These are phyloP conservation scores for Endocalyx cinctus DNA, from an alignment of 2,329 filamentous ascomycete genomes.

Conservation along the genomic window DNA sequence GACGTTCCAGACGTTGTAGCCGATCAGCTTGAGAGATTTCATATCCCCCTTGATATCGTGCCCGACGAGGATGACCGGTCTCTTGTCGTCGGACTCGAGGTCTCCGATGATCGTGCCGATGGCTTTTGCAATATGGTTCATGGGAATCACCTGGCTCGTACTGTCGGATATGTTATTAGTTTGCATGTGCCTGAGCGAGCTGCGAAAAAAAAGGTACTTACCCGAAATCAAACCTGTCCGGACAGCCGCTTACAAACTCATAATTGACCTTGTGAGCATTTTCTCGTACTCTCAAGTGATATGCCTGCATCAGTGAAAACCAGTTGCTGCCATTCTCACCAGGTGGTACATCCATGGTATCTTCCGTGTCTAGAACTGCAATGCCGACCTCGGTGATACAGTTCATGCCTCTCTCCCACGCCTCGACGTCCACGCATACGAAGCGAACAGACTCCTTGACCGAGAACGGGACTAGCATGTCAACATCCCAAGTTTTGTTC, in stretches of 20 bases:
- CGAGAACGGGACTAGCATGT: constrained; percentile 37
- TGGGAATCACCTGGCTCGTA: constrained; percentile 35
- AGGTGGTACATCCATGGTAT: constrained; percentile 50
- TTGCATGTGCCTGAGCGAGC: too few species aligned
- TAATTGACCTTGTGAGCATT: constrained; percentile 61
- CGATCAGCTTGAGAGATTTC: constrained; percentile 59
- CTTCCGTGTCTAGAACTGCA: constrained; percentile 68
- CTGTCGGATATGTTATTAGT: too few species aligned
- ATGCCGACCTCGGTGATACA: constrained; percentile 83
- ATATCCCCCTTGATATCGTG: constrained; percentile 69
- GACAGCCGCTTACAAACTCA: constrained; percentile 66
- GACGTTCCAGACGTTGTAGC: constrained; percentile 53
- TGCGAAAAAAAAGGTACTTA: too few species aligned
- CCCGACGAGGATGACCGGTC: constrained; percentile 68
- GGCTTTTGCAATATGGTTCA: constrained; percentile 26
- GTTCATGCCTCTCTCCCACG: constrained; percentile 62
- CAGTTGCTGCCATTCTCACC: constrained; percentile 61
- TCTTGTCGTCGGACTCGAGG: constrained; percentile 13
- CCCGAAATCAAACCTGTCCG: constrained; percentile 73
- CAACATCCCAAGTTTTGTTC: constrained; percentile 20
- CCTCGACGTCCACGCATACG: constrained; percentile 77
- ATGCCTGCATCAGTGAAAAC: constrained; percentile 60
- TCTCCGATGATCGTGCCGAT: constrained; percentile 35
- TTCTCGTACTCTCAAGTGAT: constrained; percentile 76
- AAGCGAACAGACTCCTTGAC: constrained; percentile 61